Evolutionary conservation across 2,329 filamentous ascomycete species (phyloP).

Genomic region (Talaromyces sp.): DNA sequence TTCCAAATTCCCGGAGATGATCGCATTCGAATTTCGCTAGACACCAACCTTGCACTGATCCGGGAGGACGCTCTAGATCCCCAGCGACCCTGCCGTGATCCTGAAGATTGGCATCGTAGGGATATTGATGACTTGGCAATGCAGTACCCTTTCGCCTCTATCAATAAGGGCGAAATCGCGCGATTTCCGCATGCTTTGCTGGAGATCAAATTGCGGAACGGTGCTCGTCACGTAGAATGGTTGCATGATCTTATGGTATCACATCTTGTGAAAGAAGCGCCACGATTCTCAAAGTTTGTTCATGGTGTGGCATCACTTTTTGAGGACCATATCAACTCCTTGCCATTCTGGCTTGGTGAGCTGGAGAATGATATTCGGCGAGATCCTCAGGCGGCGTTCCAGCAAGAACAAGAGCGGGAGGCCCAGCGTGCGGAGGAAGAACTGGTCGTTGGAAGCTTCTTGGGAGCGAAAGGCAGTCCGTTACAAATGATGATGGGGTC

Average conservation of each 20-base stretch:
- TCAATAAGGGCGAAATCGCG: slow-evolving; percentile 85
- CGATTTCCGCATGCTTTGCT: slow-evolving; percentile 86
- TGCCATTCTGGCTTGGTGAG: slow-evolving; percentile 93
- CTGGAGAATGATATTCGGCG: slow-evolving; percentile 90
- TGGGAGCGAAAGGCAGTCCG: slow-evolving; percentile 51
- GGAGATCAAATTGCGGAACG: slow-evolving; percentile 75
- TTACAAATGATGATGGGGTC: slow-evolving; percentile 30
- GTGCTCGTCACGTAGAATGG: slow-evolving; percentile 69
- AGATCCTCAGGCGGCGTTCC: slow-evolving; percentile 84
- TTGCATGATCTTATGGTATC: slow-evolving; percentile 86
- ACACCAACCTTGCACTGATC: slow-evolving; percentile 88
- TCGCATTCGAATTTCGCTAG: slow-evolving; percentile 83
- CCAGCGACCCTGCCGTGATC: slow-evolving; percentile 82
- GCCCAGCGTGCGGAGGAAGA: slow-evolving; percentile 80
- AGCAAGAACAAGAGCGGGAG: slow-evolving; percentile 80
- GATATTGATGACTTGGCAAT: slow-evolving; percentile 82
- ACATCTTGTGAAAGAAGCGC: slow-evolving; percentile 83
- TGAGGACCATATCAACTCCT: slow-evolving; percentile 90
- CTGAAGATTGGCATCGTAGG: slow-evolving; percentile 79
- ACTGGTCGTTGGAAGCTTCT: slow-evolving; percentile 79
- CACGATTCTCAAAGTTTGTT: slow-evolving; percentile 93
- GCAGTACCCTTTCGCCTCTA: slow-evolving; percentile 78
- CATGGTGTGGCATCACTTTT: slow-evolving; percentile 89
- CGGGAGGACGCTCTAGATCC: slow-evolving; percentile 67
- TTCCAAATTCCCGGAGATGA: slow-evolving; percentile 95